Conservation (phyloP, 1,284 basidiomycete species). For the Mycosarcoma mackinlayi region DNA sequence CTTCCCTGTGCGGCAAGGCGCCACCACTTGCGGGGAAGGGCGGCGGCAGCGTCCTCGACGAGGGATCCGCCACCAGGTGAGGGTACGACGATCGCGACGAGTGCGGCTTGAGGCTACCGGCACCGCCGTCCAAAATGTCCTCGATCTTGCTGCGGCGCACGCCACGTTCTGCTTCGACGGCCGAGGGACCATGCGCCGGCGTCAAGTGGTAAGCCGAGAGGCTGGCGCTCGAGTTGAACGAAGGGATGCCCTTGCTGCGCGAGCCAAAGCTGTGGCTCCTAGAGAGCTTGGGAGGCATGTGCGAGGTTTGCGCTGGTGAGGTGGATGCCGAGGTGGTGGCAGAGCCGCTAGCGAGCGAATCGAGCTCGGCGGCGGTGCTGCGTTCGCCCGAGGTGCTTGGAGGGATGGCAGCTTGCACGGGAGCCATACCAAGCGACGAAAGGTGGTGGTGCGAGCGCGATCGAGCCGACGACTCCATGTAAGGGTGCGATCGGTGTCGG, state of each 20-base stretch:
- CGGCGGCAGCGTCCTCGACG: slow-evolving; percentile 51
- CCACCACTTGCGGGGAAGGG: slow-evolving; percentile 45
- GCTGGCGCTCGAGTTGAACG: slow-evolving; percentile 44
- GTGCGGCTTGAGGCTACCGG: slow-evolving; percentile 42
- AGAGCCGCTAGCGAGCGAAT: slow-evolving; percentile 39
- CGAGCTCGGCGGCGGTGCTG: slow-evolving; percentile 56
- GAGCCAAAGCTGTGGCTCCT: slow-evolving; percentile 52
- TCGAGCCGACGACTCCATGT: slow-evolving; percentile 48
- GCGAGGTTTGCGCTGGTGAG: slow-evolving; percentile 40
- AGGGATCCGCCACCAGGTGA: slow-evolving; percentile 43
- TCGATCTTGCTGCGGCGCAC: slow-evolving; percentile 43
- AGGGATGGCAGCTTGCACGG: slow-evolving; percentile 37
- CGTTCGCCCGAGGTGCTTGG: slow-evolving; percentile 62
- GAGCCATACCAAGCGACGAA: slow-evolving; percentile 53
- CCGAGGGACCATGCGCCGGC: slow-evolving; percentile 12
- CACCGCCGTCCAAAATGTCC: slow-evolving; percentile 50
- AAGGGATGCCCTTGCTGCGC: slow-evolving; percentile 44
- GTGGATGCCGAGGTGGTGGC: slow-evolving; percentile 51
- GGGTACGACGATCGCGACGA: slow-evolving; percentile 40
- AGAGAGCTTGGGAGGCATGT: slow-evolving; percentile 47
- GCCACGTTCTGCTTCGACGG: slow-evolving; percentile 16
- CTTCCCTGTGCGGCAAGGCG: slow-evolving; percentile 34
- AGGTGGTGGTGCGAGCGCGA: slow-evolving; percentile 65
- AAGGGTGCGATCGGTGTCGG: slow-evolving; percentile 65
- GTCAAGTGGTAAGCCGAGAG: slow-evolving; percentile 58